phyloP scores from a whole-genome alignment of 169 alveolate genomes.

The Plasmodium chabaudi region DNA sequence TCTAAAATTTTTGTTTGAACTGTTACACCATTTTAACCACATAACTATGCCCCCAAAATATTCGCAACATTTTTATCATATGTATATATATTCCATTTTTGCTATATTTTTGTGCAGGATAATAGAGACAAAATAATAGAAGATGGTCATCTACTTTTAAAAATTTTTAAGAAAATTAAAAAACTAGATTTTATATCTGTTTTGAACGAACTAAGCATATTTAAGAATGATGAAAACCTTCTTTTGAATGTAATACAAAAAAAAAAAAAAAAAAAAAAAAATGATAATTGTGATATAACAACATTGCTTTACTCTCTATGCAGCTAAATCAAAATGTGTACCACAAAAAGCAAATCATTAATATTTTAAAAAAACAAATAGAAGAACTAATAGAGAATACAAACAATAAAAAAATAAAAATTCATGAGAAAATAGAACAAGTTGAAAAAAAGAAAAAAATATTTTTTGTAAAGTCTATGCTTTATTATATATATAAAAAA shows the following conservation, averaged over 20 bases:
- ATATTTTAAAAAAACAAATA: slow-evolving; percentile 62
- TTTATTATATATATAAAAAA: slow-evolving; percentile 58
- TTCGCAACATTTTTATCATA: neutral
- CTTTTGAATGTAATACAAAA: slow-evolving; percentile 23
- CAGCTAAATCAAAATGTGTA: slow-evolving; percentile 66
- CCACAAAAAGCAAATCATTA: slow-evolving; percentile 62
- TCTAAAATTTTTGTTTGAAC: no score
- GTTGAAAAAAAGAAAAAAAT: slow-evolving; percentile 57
- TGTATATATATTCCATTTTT: neutral
- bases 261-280: no score
- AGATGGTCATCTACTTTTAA: slow-evolving; percentile 48
- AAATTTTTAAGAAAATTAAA: slow-evolving; percentile 39
- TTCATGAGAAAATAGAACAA: slow-evolving; percentile 32
- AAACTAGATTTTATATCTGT: slow-evolving; percentile 39
- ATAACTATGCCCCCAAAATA: neutral
- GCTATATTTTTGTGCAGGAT: slow-evolving; percentile 12
- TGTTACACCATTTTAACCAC: neutral
- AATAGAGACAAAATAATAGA: slow-evolving; percentile 57
- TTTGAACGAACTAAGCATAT: slow-evolving; percentile 23
- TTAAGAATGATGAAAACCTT: slow-evolving; percentile 46
- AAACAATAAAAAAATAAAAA: slow-evolving; percentile 13
- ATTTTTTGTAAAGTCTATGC: slow-evolving; percentile 69
- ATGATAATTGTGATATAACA: neutral
- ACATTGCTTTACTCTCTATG: neutral
- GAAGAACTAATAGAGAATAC: slow-evolving; percentile 66